Percentiles rank a stretch among this genome's conserved stretches.
Evolutionary conservation across 139 green algal species (phyloP).

Genomic region (Chara braunii): DNA sequence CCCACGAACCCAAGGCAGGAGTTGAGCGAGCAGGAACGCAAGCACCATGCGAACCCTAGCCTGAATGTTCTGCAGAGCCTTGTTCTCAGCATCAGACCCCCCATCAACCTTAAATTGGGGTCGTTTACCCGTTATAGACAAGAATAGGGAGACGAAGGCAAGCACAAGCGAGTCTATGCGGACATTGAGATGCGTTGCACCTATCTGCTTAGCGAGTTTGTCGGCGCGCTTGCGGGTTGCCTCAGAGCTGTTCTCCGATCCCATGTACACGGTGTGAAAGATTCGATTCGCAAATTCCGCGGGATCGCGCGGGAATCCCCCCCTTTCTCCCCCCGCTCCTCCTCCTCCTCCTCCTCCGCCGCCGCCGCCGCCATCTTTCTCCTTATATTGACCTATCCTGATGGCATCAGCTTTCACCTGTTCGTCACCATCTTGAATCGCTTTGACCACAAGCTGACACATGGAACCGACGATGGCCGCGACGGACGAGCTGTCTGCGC

Average conservation of each 20-base stretch:
- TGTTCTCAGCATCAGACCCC: conserved; percentile 75
- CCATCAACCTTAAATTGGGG: conserved; percentile 73
- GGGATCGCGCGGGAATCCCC: conserved; percentile 4
- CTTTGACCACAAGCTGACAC: conserved; percentile 70
- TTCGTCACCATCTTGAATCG: conserved; percentile 53
- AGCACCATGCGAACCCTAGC: conserved; percentile 92
- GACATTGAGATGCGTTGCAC: conserved; percentile 72
- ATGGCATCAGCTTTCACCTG: conserved; percentile 45
- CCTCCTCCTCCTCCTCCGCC: no score
- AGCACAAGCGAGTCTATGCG: conserved; percentile 71
- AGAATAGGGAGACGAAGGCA: conserved; percentile 69
- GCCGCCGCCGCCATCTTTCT: no score
- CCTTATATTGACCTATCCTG: conserved; percentile 56
- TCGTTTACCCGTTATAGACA: conserved; percentile 59
- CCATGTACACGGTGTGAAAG: conserved; percentile 89
- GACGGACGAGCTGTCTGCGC: conserved; percentile 68
- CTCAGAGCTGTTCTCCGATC: conserved; percentile 72
- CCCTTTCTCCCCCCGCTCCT: no score
- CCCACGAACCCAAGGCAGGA: conserved; percentile 33
- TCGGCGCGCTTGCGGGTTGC: conserved; percentile 39
- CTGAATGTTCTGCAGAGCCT: conserved; percentile 90
- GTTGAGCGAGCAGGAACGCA: conserved; percentile 62
- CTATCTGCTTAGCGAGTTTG: conserved; percentile 62
- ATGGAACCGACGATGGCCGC: conserved; percentile 91
- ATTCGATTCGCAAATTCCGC: conserved; percentile 67